phyloP scores from a whole-genome alignment of 495 filamentous ascomycete species.

The Xylaria curta region DNA sequence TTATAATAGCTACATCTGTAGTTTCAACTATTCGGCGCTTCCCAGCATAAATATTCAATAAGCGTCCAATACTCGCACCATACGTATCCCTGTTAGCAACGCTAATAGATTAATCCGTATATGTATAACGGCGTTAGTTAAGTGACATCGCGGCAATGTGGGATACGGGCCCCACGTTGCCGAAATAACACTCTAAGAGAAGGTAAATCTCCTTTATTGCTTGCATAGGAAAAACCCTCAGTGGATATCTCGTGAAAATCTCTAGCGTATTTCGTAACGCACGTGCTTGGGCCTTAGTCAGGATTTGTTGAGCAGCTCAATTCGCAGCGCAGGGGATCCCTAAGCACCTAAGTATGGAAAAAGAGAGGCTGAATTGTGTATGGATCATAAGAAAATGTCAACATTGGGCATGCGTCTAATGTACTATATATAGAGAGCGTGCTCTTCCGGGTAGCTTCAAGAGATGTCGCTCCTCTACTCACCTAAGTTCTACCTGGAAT shows the following conservation, averaged over 20 bases:
- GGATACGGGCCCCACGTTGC: background rate
- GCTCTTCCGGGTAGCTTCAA: background rate
- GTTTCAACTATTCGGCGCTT: background rate
- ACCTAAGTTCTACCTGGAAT: background rate
- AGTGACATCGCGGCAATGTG: background rate
- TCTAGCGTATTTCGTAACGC: slow-evolving; percentile 1
- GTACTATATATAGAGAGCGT: slow-evolving; percentile 11
- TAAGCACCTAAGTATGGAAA: background rate
- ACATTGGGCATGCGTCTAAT: background rate
- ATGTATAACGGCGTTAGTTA: background rate
- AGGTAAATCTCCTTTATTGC: background rate
- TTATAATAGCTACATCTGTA: background rate
- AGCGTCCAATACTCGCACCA: background rate
- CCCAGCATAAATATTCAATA: background rate
- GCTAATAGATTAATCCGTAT: background rate
- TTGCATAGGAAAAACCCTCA: background rate
- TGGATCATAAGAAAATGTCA: background rate
- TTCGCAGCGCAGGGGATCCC: background rate
- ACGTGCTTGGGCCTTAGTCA: background rate
- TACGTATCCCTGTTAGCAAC: background rate
- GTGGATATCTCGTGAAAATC: background rate
- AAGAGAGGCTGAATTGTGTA: background rate
- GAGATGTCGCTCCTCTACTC: background rate
- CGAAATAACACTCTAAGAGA: background rate
- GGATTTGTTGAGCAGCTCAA: slow-evolving; percentile 5